A percentile compares a stretch with the other conserved stretches of the same genome.
These are phyloP conservation scores for Hirschioporus abietinus DNA, from an alignment of 768 basidiomycete genomes.

Conservation along the genomic window DNA sequence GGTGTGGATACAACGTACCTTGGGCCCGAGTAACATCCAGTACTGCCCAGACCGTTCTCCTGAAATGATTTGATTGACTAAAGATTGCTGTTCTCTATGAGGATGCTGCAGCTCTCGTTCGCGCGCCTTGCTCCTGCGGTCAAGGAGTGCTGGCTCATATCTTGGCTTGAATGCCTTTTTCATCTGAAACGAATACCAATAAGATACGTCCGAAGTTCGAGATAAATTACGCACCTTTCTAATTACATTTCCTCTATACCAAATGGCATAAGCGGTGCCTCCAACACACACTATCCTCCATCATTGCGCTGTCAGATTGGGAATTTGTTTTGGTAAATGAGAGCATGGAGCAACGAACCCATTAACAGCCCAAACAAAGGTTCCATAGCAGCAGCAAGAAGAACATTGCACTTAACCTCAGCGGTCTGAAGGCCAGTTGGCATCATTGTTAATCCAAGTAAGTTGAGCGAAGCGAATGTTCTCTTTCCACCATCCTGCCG, in stretches of 20 bases:
- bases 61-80: constrained; percentile 72
- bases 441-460: no score
- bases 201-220: no score
- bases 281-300: constrained; percentile 54
- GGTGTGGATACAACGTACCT: constrained; percentile 35
- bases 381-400: no score
- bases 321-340: no score
- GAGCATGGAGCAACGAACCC: no score
- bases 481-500: not conserved
- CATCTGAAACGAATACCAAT: constrained; percentile 48
- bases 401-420: no score
- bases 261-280: constrained; percentile 64
- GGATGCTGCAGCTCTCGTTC: constrained; percentile 41
- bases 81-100: constrained; percentile 65
- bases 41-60: constrained; percentile 71
- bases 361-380: no score
- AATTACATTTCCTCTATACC: constrained; percentile 84
- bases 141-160: constrained; percentile 74
- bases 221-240: constrained; percentile 56
- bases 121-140: constrained; percentile 22
- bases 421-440: no score
- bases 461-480: no score
- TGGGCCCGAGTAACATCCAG: constrained; percentile 72
- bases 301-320: no score
- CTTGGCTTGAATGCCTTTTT: constrained; percentile 73